Base-by-base conservation (phyloP, 176 grass and related monocot species). In the Saccharum officinarum region DNA sequence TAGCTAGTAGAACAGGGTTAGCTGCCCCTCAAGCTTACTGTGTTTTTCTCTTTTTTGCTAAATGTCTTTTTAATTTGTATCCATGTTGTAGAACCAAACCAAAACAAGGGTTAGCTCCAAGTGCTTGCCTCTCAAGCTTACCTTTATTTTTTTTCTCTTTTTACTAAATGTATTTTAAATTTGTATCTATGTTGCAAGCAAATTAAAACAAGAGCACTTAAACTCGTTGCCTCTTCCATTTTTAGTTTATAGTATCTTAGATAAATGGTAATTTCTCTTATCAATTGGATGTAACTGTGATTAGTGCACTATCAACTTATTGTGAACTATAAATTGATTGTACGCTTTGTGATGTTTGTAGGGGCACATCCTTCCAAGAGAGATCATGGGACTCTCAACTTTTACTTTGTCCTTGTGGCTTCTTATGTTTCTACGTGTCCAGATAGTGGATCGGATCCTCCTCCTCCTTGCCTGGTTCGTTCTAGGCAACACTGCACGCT, bases 321-420 rank as follows among this genome's bases (percentile, higher is more conserved):
- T 82, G 6, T 26, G 13, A 81, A 42, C 10, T 65, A 64, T 74
- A 6, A 67, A 8, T 16, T 1, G 2, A 71, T 45, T 10, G 10
- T 61, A 13, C 83, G 33, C 77, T 87, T 57, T 49, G 40, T 37
- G 18, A 73, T 85, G 8, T 82, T 87, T 85, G 25, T 54, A 98
- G 96, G 84, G 92, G 70, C 96, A 98, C 64, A 79, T 98, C 16
- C 81, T 98, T 7, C 96, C 93, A 7, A 91, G 89, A 31, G 89
- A 98, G 37, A 87, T 98, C 25, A 52, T 98, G 62, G 90, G 96
- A 5, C 5, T 71, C 41, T 98, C 96, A 11, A 95, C 91, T 37
- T 98, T 94, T 79, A 86, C 83, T 6, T 5, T 98, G 20, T 98
- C 93, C 3, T 20, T 81, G 60, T 92, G 77, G 89, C 91, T 98